A percentile compares a stretch with the other conserved stretches of the same genome.
phyloP scores from a whole-genome alignment of 1,284 basidiomycete genomes.

The Coniophora puteana region DNA sequence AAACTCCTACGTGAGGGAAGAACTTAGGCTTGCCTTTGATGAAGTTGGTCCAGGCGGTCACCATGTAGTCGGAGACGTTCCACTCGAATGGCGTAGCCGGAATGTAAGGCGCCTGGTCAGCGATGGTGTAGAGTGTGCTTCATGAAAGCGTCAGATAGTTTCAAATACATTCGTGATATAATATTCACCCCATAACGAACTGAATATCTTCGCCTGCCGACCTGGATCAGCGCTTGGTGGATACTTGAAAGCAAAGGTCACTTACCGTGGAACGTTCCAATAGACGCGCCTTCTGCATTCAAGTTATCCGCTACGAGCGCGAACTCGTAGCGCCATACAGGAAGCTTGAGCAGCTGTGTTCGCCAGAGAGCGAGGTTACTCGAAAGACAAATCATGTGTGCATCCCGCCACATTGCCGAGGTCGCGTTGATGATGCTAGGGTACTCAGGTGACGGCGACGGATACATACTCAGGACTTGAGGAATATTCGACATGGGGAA shows the following conservation, averaged over 20 bases:
- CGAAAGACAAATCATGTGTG: slow-evolving; percentile 43
- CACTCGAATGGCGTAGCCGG: slow-evolving; percentile 35
- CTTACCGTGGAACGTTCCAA: slow-evolving; percentile 39
- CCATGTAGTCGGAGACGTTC: slow-evolving; percentile 37
- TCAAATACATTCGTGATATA: not conserved
- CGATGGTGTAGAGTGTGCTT: slow-evolving; percentile 8
- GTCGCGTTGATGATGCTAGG: slow-evolving; percentile 28
- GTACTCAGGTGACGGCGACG: slow-evolving; percentile 22
- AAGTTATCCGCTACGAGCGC: slow-evolving; percentile 39
- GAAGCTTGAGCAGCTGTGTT: slow-evolving; percentile 28
- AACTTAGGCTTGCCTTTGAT: slow-evolving; percentile 33
- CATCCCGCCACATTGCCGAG: slow-evolving; percentile 39
- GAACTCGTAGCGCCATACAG: slow-evolving; percentile 41
- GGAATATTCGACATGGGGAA: slow-evolving; percentile 29
- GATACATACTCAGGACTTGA: slow-evolving; percentile 18
- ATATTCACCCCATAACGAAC: slow-evolving; percentile 36
- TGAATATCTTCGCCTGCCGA: slow-evolving; percentile 32
- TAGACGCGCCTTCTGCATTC: slow-evolving; percentile 35
- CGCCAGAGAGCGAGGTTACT: slow-evolving; percentile 36
- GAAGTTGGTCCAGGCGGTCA: slow-evolving; percentile 43
- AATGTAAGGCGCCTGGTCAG: slow-evolving; percentile 20
- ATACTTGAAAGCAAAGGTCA: not conserved
- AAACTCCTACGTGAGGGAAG: too few species aligned
- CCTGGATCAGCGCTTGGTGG: too few species aligned
- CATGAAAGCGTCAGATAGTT: not conserved